Conservation (phyloP, 805 yeast genomes). For the Candida ulmi region DNA sequence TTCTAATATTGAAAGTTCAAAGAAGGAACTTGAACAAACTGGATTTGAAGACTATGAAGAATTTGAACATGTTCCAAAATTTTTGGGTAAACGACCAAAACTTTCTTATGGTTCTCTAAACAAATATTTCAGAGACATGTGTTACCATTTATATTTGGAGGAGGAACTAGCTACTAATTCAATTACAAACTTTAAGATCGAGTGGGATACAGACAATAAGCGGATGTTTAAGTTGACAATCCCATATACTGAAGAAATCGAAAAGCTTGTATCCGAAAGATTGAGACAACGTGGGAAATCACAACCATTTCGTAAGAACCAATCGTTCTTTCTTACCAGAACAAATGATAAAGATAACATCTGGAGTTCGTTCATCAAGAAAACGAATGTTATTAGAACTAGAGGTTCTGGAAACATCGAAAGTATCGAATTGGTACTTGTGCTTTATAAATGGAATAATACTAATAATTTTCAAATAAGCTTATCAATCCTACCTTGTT, state of each 20-base stretch:
- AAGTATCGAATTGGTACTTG: conserved; percentile 40
- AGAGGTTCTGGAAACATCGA: conserved; percentile 21
- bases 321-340: conserved; percentile 47
- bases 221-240: conserved; percentile 37
- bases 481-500: conserved; percentile 49
- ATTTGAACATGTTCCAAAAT: conserved; percentile 21
- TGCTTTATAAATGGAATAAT: conserved; percentile 57
- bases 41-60: conserved; percentile 20
- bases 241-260: conserved; percentile 41
- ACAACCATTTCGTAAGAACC: conserved; percentile 56
- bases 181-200: conserved; percentile 41
- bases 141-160: conserved; percentile 58
- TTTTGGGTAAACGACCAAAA: conserved; percentile 29
- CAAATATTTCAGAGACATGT: conserved; percentile 52
- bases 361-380: conserved; percentile 57
- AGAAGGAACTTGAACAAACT: conserved; percentile 3
- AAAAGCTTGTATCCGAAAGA: conserved; percentile 44
- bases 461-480: conserved; percentile 37
- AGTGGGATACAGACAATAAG: conserved; percentile 44
- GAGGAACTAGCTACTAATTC: conserved; percentile 46
- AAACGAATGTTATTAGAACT: conserved; percentile 27
- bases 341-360: conserved; percentile 42
- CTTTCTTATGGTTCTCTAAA: conserved; percentile 43
- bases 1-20: neutral
- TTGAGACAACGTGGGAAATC: conserved; percentile 47